Evolutionary conservation across 306 rosid species (phyloP).

Genomic region (Canavalia ensiformis): DNA sequence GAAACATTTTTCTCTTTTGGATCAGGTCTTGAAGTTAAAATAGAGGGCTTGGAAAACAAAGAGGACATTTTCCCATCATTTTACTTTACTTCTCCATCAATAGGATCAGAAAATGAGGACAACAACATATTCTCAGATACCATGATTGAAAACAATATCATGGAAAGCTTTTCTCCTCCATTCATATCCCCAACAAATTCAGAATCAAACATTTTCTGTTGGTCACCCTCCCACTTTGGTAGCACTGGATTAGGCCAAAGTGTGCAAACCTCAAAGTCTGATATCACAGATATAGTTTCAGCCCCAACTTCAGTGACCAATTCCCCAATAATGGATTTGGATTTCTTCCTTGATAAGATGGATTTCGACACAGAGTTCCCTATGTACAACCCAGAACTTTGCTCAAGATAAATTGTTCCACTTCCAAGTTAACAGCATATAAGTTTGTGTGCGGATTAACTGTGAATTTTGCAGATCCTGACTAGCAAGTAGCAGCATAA

Average conservation of each 20-base stretch:
- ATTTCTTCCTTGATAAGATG: slow-evolving; percentile 53
- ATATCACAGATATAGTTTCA: slow-evolving; percentile 67
- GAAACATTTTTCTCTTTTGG: slow-evolving; percentile 44
- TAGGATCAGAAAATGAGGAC: slow-evolving; percentile 54
- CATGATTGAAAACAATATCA: slow-evolving; percentile 50
- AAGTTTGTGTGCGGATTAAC: neutral
- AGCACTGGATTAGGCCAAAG: slow-evolving; percentile 51
- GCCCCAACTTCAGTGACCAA: slow-evolving; percentile 68
- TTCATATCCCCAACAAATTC: slow-evolving; percentile 61
- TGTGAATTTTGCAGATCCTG: slow-evolving; percentile 50
- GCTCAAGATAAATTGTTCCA: slow-evolving; percentile 35
- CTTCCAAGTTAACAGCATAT: neutral
- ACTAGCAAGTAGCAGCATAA: slow-evolving; percentile 46
- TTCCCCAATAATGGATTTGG: slow-evolving; percentile 66
- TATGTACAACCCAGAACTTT: slow-evolving; percentile 51
- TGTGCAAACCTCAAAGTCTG: slow-evolving; percentile 68
- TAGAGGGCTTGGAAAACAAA: slow-evolving; percentile 53
- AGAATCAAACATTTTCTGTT: slow-evolving; percentile 57
- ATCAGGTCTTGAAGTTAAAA: slow-evolving; percentile 55
- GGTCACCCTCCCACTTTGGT: slow-evolving; percentile 50
- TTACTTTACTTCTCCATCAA: slow-evolving; percentile 55
- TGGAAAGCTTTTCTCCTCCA: slow-evolving; percentile 45
- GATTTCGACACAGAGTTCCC: slow-evolving; percentile 60
- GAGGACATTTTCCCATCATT: slow-evolving; percentile 64
- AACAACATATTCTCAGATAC: slow-evolving; percentile 50